These are phyloP conservation scores for Avena insularis DNA, from an alignment of 176 grass and related monocot genomes.

Conservation along the genomic window DNA sequence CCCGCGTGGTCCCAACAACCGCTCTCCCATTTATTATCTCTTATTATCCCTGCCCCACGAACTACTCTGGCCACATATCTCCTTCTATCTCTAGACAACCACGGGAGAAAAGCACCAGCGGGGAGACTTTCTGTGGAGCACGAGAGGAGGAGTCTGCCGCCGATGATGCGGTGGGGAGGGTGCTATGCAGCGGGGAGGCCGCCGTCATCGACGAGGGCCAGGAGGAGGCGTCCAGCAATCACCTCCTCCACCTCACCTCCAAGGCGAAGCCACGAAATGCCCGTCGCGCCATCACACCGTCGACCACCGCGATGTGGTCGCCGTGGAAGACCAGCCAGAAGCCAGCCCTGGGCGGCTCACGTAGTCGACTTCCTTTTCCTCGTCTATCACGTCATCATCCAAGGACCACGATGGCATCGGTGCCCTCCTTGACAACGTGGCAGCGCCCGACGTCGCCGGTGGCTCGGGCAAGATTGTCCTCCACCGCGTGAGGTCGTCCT, in stretches of 20 bases:
- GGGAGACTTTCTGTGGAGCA: no score
- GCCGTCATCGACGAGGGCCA: no score
- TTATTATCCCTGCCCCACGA: no score
- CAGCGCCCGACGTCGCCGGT: background rate
- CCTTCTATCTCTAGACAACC: no score
- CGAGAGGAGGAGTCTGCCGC: no score
- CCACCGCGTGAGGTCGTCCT: conserved; percentile 45
- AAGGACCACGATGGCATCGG: conserved; percentile 50
- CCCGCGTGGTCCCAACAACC: no score
- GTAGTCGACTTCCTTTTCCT: conserved; percentile 46
- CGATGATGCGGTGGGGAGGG: no score
- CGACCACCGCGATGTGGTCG: conserved; percentile 46
- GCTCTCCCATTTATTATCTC: no score
- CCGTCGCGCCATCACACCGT: background rate
- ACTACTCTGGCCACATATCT: no score
- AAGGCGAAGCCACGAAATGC: conserved; percentile 21
- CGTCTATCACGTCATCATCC: background rate
- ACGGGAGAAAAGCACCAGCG: no score
- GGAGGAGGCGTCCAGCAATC: background rate
- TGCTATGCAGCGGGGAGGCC: no score
- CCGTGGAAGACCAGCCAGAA: conserved; percentile 47
- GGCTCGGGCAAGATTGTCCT: conserved; percentile 22
- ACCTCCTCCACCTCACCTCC: conserved; percentile 28
- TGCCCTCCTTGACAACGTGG: conserved; percentile 46
- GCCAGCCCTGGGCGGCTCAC: conserved; percentile 41